Evolutionary conservation across 2,329 filamentous ascomycete genomes (phyloP).

Genomic region (Trichoderma sp.): DNA sequence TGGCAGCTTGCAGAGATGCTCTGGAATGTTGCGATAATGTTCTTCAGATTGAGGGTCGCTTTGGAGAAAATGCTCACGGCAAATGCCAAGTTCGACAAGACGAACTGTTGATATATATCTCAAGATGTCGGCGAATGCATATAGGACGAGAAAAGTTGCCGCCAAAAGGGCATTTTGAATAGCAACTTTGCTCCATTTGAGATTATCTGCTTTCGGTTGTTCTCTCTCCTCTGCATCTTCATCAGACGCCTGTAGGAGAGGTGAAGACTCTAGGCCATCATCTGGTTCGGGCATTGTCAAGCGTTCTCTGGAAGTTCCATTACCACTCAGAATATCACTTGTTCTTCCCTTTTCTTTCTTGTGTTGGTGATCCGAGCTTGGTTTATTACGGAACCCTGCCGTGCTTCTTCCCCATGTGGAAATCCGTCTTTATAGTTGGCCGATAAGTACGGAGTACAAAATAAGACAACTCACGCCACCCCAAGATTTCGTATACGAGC

Average conservation of each 20-base stretch:
- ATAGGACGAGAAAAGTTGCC: slow-evolving; percentile 6
- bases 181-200: not conserved
- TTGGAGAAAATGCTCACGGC: slow-evolving; percentile 5
- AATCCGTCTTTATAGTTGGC: not conserved
- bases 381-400: not conserved
- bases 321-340: not conserved
- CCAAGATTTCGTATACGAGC: not conserved
- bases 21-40: not conserved
- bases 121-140: slow-evolving; percentile 7
- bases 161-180: not conserved
- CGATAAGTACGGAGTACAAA: not conserved
- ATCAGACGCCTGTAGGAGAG: not conserved
- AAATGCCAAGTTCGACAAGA: slow-evolving; percentile 1
- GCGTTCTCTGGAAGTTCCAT: not conserved
- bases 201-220: not conserved
- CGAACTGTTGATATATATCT: slow-evolving; percentile 4
- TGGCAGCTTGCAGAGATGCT: slow-evolving; percentile 4
- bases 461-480: not conserved
- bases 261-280: not conserved
- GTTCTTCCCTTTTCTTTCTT: not conserved
- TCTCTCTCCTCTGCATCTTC: not conserved
- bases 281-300: not conserved
- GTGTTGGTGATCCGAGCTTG: not conserved
- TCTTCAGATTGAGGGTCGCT: not conserved
- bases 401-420: not conserved